Evolutionary conservation across 306 rosid genomes (phyloP).

Genomic region (Trichosanthes cucumerina): DNA sequence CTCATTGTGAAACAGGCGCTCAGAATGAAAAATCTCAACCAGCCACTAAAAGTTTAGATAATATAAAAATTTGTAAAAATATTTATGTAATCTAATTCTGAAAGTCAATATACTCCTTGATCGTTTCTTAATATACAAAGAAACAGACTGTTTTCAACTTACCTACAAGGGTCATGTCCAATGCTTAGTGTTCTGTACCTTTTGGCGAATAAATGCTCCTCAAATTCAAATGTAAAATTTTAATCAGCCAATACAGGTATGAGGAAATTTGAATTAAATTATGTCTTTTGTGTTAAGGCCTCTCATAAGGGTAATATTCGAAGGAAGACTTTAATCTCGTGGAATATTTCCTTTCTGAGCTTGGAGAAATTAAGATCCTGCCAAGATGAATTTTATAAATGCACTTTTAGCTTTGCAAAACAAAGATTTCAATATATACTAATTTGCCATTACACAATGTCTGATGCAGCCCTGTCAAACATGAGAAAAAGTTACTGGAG

Average conservation of each 20-base stretch:
- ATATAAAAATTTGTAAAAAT: neutral
- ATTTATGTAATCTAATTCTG: neutral
- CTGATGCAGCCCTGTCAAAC: slow-evolving; percentile 52
- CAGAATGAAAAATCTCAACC: neutral
- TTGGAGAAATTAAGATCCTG: neutral
- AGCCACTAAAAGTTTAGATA: neutral
- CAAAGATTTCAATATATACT: neutral
- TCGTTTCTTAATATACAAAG: neutral
- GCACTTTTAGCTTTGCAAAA: neutral
- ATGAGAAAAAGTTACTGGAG: slow-evolving; percentile 71
- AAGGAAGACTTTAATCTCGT: neutral
- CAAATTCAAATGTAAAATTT: neutral
- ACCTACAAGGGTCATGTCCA: neutral
- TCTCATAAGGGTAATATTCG: neutral
- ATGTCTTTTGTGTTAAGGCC: neutral
- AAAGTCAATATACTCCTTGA: neutral
- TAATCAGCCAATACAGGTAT: neutral
- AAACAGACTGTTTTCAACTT: neutral
- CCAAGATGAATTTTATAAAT: neutral
- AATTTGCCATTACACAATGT: slow-evolving; percentile 7
- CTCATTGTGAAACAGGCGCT: neutral
- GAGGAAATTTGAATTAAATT: neutral
- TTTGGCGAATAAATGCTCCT: neutral
- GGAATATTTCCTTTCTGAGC: neutral
- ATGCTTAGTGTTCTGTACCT: neutral